Conservation (phyloP, 1,139 yeast genomes). For the Pichia sp. region DNA sequence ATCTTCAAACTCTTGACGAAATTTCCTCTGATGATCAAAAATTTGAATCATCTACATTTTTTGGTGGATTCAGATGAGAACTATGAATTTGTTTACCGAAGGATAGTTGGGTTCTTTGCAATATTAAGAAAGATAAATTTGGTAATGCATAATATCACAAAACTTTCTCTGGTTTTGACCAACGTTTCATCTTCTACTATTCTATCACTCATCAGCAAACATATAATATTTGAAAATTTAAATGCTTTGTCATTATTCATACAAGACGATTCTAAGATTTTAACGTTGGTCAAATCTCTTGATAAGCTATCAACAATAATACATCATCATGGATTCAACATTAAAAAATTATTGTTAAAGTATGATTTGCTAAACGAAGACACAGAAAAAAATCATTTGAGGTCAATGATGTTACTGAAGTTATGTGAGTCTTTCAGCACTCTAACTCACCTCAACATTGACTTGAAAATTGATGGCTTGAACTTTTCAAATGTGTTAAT, state of each 20-base stretch:
- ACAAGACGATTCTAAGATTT: conserved; percentile 31
- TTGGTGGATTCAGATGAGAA: conserved; percentile 24
- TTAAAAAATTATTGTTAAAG: conserved; percentile 24
- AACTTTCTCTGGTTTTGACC: conserved; percentile 29
- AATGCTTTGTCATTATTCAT: conserved; percentile 25
- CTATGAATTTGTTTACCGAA: conserved; percentile 29
- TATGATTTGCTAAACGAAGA: conserved; percentile 26
- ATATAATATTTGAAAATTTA: conserved; percentile 30
- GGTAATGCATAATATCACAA: conserved; percentile 24
- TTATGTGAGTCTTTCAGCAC: conserved; percentile 27
- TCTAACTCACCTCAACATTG: conserved; percentile 23
- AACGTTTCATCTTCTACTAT: conserved; percentile 31
- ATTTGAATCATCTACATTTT: conserved; percentile 27
- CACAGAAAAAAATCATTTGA: conserved; percentile 30
- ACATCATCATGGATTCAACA: conserved; percentile 23
- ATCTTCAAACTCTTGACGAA: conserved; percentile 29
- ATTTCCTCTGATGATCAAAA: conserved; percentile 25
- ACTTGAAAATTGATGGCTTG: conserved; percentile 27
- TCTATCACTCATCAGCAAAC: conserved; percentile 26
- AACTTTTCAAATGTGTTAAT: conserved; percentile 30
- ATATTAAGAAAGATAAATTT: conserved; percentile 28
- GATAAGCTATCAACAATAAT: conserved; percentile 27
- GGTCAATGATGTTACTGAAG: conserved; percentile 31
- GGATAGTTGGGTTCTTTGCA: conserved; percentile 31
- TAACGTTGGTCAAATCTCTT: conserved; percentile 29